Evolutionary conservation across 2,329 filamentous ascomycete genomes (phyloP).

Genomic region (Davidsoniella neocaledoniae): DNA sequence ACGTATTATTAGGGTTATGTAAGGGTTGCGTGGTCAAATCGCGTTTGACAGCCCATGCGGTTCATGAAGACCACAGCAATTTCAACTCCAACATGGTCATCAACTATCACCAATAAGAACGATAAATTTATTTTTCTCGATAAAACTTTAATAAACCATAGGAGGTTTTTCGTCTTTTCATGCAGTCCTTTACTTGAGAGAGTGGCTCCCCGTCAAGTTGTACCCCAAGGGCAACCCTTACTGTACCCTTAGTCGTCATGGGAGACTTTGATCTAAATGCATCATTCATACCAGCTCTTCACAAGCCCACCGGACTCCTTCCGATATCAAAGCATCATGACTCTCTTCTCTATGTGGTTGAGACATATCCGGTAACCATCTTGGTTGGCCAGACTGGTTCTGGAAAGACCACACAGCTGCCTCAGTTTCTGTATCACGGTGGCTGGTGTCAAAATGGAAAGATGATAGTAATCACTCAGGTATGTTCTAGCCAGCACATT

Average conservation of each 20-base stretch:
- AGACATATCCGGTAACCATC: slow-evolving; percentile 70
- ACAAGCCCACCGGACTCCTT: slow-evolving; percentile 69
- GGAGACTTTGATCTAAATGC: slow-evolving; percentile 39
- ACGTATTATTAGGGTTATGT: no score
- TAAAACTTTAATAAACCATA: no score
- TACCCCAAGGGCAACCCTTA: not conserved
- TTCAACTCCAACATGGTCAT: no score
- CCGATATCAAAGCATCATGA: slow-evolving; percentile 76
- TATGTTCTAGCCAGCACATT: slow-evolving; percentile 23
- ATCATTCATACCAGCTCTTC: slow-evolving; percentile 59
- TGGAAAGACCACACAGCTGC: slow-evolving; percentile 90
- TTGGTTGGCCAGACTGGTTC: slow-evolving; percentile 89
- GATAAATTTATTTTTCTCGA: no score
- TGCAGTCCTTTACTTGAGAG: no score
- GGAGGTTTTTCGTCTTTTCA: not conserved
- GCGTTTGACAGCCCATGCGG: no score
- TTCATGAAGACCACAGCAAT: no score
- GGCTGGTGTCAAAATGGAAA: slow-evolving; percentile 82
- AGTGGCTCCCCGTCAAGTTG: not conserved
- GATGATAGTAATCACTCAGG: slow-evolving; percentile 77
- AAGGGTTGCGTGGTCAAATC: no score
- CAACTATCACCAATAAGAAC: no score
- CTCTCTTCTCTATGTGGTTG: slow-evolving; percentile 67
- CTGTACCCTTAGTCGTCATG: slow-evolving; percentile 22
- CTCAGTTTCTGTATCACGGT: slow-evolving; percentile 73